phyloP scores from a whole-genome alignment of 805 yeast species.

The Saturnispora quitensis region DNA sequence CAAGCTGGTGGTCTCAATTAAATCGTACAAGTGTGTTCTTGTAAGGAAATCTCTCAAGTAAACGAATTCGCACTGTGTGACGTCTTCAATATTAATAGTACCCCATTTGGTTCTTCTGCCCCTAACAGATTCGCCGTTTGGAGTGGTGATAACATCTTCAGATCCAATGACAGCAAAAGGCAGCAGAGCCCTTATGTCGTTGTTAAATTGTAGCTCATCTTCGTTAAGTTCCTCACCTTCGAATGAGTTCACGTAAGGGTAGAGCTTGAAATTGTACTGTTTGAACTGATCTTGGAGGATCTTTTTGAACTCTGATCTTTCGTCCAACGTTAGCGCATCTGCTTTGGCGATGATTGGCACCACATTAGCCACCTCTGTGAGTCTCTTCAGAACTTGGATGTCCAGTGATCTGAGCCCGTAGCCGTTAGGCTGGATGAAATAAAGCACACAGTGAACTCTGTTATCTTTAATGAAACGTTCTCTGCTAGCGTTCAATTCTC shows the following conservation, averaged over 20 bases:
- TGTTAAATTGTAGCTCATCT: constrained; percentile 65
- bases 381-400: constrained; percentile 68
- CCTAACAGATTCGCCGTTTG: constrained; percentile 72
- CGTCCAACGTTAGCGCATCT: constrained; percentile 80
- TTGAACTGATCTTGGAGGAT: constrained; percentile 68
- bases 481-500: constrained; percentile 91
- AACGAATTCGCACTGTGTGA: constrained; percentile 90
- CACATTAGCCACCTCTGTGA: constrained; percentile 85
- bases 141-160: constrained; percentile 56
- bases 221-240: constrained; percentile 37
- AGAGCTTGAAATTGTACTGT: constrained; percentile 63
- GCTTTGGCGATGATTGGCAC: constrained; percentile 94
- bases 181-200: constrained; percentile 63
- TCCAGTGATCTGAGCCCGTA: constrained; percentile 81
- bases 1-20: constrained; percentile 83
- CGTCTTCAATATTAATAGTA: constrained; percentile 85
- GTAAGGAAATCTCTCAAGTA: constrained; percentile 90
- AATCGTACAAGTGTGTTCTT: constrained; percentile 90
- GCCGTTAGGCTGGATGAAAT: constrained; percentile 84
- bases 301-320: constrained; percentile 71
- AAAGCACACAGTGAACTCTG: constrained; percentile 87
- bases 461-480: constrained; percentile 76
- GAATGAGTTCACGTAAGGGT: constrained; percentile 57
- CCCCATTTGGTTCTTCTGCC: constrained; percentile 96
- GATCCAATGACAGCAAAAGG: constrained; percentile 96